Conservation (phyloP, 805 yeast genomes). For the Schwanniomyces yamadae region DNA sequence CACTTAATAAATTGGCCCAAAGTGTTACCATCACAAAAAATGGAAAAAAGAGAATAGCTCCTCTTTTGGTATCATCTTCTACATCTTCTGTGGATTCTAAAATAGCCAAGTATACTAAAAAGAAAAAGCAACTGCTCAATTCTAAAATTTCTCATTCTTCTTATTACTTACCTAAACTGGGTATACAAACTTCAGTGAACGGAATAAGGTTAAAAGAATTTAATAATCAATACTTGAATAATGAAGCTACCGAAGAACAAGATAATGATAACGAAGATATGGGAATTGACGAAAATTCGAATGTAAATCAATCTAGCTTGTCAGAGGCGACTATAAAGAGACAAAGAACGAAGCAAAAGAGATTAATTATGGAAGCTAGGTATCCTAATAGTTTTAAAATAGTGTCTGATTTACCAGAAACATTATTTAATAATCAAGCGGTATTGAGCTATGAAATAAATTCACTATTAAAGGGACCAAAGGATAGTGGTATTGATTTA, state of each 20-base stretch:
- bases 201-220: slow-evolving; percentile 41
- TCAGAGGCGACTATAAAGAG: slow-evolving; percentile 33
- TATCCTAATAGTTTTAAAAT: slow-evolving; percentile 38
- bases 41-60: slow-evolving; percentile 75
- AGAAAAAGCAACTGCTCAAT: slow-evolving; percentile 9
- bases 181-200: slow-evolving; percentile 62
- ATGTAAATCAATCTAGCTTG: slow-evolving; percentile 15
- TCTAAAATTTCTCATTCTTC: slow-evolving; percentile 44
- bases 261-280: slow-evolving; percentile 54
- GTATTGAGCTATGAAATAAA: slow-evolving; percentile 31
- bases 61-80: slow-evolving; percentile 56
- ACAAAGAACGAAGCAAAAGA: slow-evolving; percentile 30
- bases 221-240: slow-evolving; percentile 11
- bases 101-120: slow-evolving; percentile 12
- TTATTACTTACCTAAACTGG: slow-evolving; percentile 58
- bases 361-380: slow-evolving; percentile 27
- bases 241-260: slow-evolving; percentile 23
- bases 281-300: slow-evolving; percentile 23
- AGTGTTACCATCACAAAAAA: slow-evolving; percentile 67
- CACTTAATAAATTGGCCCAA: slow-evolving; percentile 21
- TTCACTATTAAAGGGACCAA: slow-evolving; percentile 21
- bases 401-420: slow-evolving; percentile 35
- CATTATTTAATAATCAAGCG: slow-evolving; percentile 31
- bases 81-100: slow-evolving; percentile 17
- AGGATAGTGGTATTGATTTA: slow-evolving; percentile 25